phyloP scores from a whole-genome alignment of 495 filamentous ascomycete genomes.

The Podospora pseudocomata region DNA sequence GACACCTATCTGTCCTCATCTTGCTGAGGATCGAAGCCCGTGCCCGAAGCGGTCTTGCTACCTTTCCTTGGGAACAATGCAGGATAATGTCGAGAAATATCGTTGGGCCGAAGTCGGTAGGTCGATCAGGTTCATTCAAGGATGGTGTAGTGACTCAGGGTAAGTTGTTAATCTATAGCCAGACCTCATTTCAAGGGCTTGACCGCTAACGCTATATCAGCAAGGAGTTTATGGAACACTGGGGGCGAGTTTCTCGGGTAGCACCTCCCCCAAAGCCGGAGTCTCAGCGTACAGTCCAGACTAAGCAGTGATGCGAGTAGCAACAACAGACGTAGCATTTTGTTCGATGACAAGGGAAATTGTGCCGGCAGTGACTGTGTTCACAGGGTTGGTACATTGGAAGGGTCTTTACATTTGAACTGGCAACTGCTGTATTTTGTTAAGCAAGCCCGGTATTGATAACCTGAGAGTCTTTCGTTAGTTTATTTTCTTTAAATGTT shows the following conservation, averaged over 20 bases:
- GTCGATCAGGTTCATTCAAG: neutral
- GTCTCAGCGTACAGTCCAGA: neutral
- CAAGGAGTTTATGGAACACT: neutral
- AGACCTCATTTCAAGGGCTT: neutral
- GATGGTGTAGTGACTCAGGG: neutral
- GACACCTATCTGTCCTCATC: neutral
- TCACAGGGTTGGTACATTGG: conserved; percentile 18
- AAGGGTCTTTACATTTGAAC: conserved; percentile 17
- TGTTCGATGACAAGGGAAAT: conserved; percentile 21
- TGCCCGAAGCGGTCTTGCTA: neutral
- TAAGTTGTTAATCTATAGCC: neutral
- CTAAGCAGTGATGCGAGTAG: too few relatives aligned
- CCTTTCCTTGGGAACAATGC: neutral
- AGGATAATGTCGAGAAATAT: neutral
- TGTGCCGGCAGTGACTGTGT: conserved; percentile 21
- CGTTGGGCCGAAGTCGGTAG: neutral
- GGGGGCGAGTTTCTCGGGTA: neutral
- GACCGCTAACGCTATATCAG: neutral
- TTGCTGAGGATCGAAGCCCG: neutral
- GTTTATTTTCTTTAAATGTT: too few relatives aligned
- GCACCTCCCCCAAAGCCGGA: neutral
- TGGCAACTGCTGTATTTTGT: too few relatives aligned
- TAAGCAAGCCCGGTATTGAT: too few relatives aligned
- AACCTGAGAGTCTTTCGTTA: too few relatives aligned
- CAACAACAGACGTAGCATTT: too few relatives aligned